Percentiles rank a stretch among this genome's conserved stretches.
phyloP scores from a whole-genome alignment of 345 rosid species.

The Isatis tinctoria region DNA sequence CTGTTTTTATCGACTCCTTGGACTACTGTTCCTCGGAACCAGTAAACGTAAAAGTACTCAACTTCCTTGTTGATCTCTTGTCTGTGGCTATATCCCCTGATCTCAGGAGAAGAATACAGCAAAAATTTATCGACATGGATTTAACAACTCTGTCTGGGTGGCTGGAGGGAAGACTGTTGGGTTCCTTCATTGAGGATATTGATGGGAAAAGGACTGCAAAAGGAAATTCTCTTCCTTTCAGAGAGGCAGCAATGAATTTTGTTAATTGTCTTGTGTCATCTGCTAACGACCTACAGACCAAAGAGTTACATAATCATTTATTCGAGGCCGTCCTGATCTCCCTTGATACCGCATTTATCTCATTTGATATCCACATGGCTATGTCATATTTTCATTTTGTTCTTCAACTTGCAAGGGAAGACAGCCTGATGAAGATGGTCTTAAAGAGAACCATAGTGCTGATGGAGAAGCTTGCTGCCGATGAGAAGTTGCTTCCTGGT shows the following conservation, averaged over 20 bases:
- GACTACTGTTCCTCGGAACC: slow-evolving; percentile 64
- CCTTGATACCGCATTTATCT: slow-evolving; percentile 79
- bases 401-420: slow-evolving; percentile 76
- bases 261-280: slow-evolving; percentile 54
- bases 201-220: slow-evolving; percentile 47
- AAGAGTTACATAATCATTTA: slow-evolving; percentile 62
- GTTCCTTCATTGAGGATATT: slow-evolving; percentile 51
- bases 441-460: slow-evolving; percentile 59
- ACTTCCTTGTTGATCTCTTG: slow-evolving; percentile 74
- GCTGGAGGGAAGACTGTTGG: slow-evolving; percentile 88
- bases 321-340: slow-evolving; percentile 77
- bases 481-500: slow-evolving; percentile 73
- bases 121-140: slow-evolving; percentile 68
- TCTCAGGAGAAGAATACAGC: slow-evolving; percentile 57
- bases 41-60: slow-evolving; percentile 74
- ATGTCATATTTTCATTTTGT: slow-evolving; percentile 75
- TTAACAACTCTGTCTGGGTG: slow-evolving; percentile 56
- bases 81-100: slow-evolving; percentile 57
- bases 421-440: slow-evolving; percentile 55
- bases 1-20: slow-evolving; percentile 68
- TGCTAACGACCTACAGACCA: slow-evolving; percentile 39
- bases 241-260: slow-evolving; percentile 85
- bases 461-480: slow-evolving; percentile 70
- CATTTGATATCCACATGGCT: slow-evolving; percentile 67
- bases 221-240: slow-evolving; percentile 57